Base-by-base conservation (phyloP, 306 rosid species). In the Lupinus albus region DNA sequence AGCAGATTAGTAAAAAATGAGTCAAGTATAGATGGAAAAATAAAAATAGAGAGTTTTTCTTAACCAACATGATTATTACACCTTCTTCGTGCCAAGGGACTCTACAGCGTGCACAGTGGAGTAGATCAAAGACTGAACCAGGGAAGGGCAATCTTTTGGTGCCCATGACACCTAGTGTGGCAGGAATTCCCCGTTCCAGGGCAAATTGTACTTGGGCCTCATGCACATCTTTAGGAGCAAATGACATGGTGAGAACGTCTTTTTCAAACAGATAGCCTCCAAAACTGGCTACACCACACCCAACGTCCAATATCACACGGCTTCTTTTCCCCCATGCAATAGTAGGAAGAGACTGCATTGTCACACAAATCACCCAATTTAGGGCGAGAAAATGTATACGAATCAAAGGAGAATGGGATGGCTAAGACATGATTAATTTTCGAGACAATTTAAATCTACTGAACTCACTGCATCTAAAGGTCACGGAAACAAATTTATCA, bases 21-120 rank as follows among this genome's bases (percentile, higher is more conserved):
- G 48, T 28, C 70, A 28, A 47, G 57, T 55, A 35, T 47, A 5
- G 48, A 17, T 16, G n/a, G n/a, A 45, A 46, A 61, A 15, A 36
- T 48, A n/a, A 59, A 30, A n/a, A 21, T 25, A 25, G 28, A 6
- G 30, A 61, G 53, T 1, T 50, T 25, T 47, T 42, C 39, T 46
- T 36, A 39, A 47, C 66, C 47, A 11, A 51, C 36, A 44, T 12
- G 14, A 11, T 8, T 11, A 66, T 41, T 21, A 49, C 59, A 91
- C 97, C 97, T 83, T 91, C 97, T 77, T 76, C 35, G 71, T 91
- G 97, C 97, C 97, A 91, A 74, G 97, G 95, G 71, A 91, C 97
- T 84, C 97, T 88, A 75, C 97, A 91, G 28, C 95, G 97, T 4
- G 97, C 97, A 70, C 97, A 91, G 68, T 91, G 97, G 59, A 91